Evolutionary conservation across 2,329 filamentous ascomycete species (phyloP).

Genomic region (Colletotrichum higginsianum): DNA sequence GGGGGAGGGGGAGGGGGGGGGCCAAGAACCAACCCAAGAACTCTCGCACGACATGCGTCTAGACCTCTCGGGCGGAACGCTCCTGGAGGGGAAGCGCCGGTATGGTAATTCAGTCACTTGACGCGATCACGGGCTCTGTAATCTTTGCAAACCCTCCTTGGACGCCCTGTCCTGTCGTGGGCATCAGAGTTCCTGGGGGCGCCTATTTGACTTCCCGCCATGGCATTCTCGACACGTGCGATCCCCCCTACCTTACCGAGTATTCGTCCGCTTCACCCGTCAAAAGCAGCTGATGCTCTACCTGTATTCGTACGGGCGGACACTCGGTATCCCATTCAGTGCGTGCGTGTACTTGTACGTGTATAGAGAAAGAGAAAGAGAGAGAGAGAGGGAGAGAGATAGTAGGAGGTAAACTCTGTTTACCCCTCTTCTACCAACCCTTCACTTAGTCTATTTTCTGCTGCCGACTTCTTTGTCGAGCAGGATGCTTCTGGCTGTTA

Average conservation of each 20-base stretch:
- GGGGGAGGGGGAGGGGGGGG: too few relatives aligned
- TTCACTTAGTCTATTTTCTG: not conserved
- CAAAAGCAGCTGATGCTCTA: not conserved
- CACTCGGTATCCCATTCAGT: too few relatives aligned
- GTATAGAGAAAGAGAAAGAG: not conserved
- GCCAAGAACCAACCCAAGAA: not conserved
- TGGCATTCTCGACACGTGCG: constrained; percentile 10
- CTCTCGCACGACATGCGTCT: not conserved
- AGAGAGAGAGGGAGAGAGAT: too few relatives aligned
- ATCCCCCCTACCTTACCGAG: not conserved
- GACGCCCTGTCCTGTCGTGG: constrained; percentile 1
- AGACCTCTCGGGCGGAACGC: not conserved
- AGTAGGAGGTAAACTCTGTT: not conserved
- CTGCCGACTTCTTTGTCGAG: not conserved
- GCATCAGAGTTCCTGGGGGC: too few relatives aligned
- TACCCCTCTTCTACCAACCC: not conserved
- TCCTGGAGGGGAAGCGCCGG: not conserved
- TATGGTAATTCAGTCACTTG: not conserved
- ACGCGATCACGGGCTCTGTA: too few relatives aligned
- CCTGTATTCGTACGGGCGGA: not conserved
- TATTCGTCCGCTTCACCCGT: not conserved
- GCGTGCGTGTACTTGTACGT: too few relatives aligned
- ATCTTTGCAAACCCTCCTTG: too few relatives aligned
- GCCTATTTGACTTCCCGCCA: constrained; percentile 3
- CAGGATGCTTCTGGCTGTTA: constrained; percentile 7